These are phyloP conservation scores for Pyrrhoderma lamaoense DNA, from an alignment of 1,284 basidiomycete genomes.

Conservation along the genomic window DNA sequence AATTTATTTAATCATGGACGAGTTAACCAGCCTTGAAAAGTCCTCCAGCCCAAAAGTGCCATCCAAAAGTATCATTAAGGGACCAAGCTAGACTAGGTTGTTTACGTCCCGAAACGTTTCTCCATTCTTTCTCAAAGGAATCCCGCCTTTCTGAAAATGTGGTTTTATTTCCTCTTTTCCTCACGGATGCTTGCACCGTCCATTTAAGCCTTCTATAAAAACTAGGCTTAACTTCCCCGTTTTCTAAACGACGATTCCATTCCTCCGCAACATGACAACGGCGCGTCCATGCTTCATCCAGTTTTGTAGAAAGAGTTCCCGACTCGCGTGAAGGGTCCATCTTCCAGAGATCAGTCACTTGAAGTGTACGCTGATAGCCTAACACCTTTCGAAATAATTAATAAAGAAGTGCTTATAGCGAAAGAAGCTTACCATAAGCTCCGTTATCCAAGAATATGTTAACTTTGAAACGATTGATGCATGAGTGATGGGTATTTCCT, in stretches of 20 bases:
- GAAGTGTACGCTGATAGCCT: constrained; percentile 63
- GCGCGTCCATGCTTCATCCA: constrained; percentile 43
- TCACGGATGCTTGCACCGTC: constrained; percentile 30
- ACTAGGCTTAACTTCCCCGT: constrained; percentile 40
- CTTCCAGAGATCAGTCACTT: constrained; percentile 70
- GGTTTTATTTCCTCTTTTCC: constrained; percentile 10
- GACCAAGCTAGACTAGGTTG: constrained; percentile 56
- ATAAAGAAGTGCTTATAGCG: neutral
- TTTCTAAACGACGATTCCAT: constrained; percentile 47
- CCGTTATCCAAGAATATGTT: constrained; percentile 60
- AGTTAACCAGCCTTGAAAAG: constrained; percentile 37
- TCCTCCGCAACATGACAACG: constrained; percentile 40
- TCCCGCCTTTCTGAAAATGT: constrained; percentile 27
- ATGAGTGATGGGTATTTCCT: constrained; percentile 51
- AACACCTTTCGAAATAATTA: constrained; percentile 34
- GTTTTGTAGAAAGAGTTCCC: constrained; percentile 40
- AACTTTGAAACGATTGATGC: constrained; percentile 52
- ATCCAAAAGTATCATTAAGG: constrained; percentile 64
- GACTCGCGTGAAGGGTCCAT: constrained; percentile 49
- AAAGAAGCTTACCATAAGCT: constrained; percentile 51
- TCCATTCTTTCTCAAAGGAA: constrained; percentile 42
- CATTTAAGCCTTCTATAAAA: constrained; percentile 36
- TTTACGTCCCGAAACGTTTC: constrained; percentile 39
- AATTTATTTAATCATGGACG: neutral
- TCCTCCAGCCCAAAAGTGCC: constrained; percentile 65